Percentiles rank a stretch among this genome's conserved stretches.
phyloP scores from a whole-genome alignment of 2,329 filamentous ascomycete genomes.

The Cercospora berteroae region DNA sequence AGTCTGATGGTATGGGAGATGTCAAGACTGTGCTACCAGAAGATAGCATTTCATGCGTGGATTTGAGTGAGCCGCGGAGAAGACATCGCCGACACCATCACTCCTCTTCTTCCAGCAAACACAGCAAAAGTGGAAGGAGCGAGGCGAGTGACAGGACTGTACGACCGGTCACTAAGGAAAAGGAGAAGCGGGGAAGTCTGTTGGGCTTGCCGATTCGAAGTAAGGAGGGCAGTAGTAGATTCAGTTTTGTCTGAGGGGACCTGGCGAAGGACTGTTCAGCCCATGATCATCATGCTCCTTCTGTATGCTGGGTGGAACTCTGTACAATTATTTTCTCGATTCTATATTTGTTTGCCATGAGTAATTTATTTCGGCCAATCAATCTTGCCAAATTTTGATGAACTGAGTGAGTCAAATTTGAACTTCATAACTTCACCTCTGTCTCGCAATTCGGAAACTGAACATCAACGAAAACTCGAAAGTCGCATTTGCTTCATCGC shows the following conservation, averaged over 20 bases:
- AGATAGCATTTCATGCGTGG: conserved; percentile 49
- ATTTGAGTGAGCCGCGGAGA: conserved; percentile 14
- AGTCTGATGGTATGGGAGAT: conserved; percentile 42
- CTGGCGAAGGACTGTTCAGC: not conserved
- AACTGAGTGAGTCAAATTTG: not conserved
- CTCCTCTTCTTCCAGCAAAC: conserved; percentile 20
- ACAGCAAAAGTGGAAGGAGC: conserved; percentile 18
- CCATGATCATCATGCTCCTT: not conserved
- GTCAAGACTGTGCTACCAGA: conserved; percentile 48
- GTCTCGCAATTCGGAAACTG: not conserved
- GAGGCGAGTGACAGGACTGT: conserved; percentile 32
- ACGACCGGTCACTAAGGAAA: conserved; percentile 25
- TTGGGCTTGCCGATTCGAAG: conserved; percentile 32
- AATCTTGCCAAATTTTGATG: not conserved
- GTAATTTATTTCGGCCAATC: not conserved
- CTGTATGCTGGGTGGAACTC: not conserved
- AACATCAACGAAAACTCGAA: not conserved
- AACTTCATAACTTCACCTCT: not conserved
- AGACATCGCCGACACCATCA: conserved; percentile 14
- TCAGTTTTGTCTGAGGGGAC: conserved; percentile 12
- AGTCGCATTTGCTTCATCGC: not conserved
- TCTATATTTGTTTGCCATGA: not conserved
- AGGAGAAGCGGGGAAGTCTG: conserved; percentile 12
- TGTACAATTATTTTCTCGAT: not conserved
- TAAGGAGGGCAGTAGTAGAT: conserved; percentile 31